Base-by-base conservation (phyloP, 208 protist genomes). In the Acanthamoeba lenticulata region DNA sequence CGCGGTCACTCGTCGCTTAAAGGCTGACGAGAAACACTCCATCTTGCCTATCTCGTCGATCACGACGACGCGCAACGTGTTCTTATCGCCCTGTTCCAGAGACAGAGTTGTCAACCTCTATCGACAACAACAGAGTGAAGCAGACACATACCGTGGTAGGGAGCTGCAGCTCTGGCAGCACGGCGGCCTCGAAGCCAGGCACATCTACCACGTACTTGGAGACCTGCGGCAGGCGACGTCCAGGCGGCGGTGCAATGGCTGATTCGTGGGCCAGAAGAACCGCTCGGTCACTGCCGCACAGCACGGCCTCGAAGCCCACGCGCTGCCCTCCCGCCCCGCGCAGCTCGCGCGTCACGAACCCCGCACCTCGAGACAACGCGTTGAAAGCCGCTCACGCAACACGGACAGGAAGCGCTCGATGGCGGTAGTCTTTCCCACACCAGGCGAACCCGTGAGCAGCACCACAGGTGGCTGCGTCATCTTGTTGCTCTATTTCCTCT, bases 21-120 rank as follows among this genome's bases (percentile, higher is more conserved):
- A 81, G 72, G 72, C 38, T 44, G 40, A 49, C 7, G 81, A 89
- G 29, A 65, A 89, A 45, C 81, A 89, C 52, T 89, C 81, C 81
- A 89, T 89, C 81, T 89, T 89, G 15, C 81, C 81, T 55, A 89
- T 89, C 81, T 89, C 81, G 45, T 89, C 81, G 1, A 89, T 60
- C 81, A 89, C 81, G 29, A 44, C 38, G 19, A 89, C 34, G 1
- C 5, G 7, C 4, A 6, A 29, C 38, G 44, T 4, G 32, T 29
- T 38, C 81, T 65, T n/a, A n/a, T n/a, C n/a, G n/a, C 36, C 9
- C 9, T 7, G 32, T 32, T 74, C 4, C 72, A 81, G 72, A 3
- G 42, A 29, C 24, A 74, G 36, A 40, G 21, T 13, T 34, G 17
- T 85, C 5, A 55, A 38, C 3, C 42, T n/a, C 4, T 2, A 13